Conservation (phyloP, 78 protist genomes). For the slime mould (Dictyostelium discoideum) region dicty_2.7 NC_007091.3:5016501-5017000, state of each 20-base stretch:
- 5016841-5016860: constrained; percentile 1
- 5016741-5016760: not conserved
- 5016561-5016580: not conserved
- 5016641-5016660: not conserved
- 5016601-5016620: not conserved
- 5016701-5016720: constrained; percentile 18
- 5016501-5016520: not conserved
- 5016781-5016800: not conserved
- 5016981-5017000: not conserved
- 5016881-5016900: not conserved
- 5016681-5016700: constrained; percentile 4
- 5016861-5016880: not conserved
- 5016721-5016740: constrained; percentile 37
- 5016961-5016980: not conserved
- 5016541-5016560: no score
- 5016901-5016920: constrained; percentile 17
- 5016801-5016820: not conserved
- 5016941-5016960: constrained; percentile 3
- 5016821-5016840: not conserved
- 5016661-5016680: constrained; percentile 7
- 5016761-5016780: constrained; percentile 11
- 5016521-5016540: not conserved
- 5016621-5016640: not conserved
- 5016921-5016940: not conserved
- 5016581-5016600: not conserved